A percentile compares a stretch with the other conserved stretches of the same genome.
These are phyloP conservation scores for Erythrobasidium yunnanense DNA, from an alignment of 768 basidiomycete species.

Conservation along the genomic window DNA sequence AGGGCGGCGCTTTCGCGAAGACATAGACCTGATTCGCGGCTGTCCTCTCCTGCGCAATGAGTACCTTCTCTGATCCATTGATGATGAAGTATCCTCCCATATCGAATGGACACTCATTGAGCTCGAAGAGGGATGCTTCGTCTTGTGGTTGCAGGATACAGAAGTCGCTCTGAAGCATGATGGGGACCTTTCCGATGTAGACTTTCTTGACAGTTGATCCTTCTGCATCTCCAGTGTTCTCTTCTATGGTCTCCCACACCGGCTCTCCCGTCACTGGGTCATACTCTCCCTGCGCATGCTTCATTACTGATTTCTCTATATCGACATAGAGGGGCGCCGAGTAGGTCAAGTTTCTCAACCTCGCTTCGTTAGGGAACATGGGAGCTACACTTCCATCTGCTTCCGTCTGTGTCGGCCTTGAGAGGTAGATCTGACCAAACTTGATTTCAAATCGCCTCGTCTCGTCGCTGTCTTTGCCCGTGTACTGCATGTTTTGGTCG, in stretches of 20 bases:
- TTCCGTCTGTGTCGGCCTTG: constrained; percentile 86
- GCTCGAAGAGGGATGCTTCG: constrained; percentile 70
- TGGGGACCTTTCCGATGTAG: constrained; percentile 93
- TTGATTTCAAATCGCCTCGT: constrained; percentile 89
- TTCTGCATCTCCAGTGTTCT: constrained; percentile 14
- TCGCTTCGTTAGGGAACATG: constrained; percentile 92
- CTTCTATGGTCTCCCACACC: constrained; percentile 32
- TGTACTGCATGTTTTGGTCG: constrained; percentile 92
- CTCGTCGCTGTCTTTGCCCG: constrained; percentile 51
- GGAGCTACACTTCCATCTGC: constrained; percentile 86
- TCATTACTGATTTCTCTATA: constrained; percentile 72
- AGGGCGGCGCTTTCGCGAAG: constrained; percentile 93
- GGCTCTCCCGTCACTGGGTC: constrained; percentile 45
- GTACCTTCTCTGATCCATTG: constrained; percentile 98
- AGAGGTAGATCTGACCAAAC: constrained; percentile 95
- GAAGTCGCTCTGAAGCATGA: constrained; percentile 92
- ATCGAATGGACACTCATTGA: constrained; percentile 98
- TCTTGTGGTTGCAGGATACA: constrained; percentile 73
- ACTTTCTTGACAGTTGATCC: constrained; percentile 54
- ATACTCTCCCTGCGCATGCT: constrained; percentile 65
- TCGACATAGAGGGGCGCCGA: constrained; percentile 91
- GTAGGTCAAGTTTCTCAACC: constrained; percentile 87
- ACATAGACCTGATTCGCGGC: constrained; percentile 99
- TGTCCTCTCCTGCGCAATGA: constrained; percentile 99
- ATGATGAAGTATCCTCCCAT: constrained; percentile 98